phyloP scores from a whole-genome alignment of 169 alveolate species.

The Cyclospora cayetanensis region DNA sequence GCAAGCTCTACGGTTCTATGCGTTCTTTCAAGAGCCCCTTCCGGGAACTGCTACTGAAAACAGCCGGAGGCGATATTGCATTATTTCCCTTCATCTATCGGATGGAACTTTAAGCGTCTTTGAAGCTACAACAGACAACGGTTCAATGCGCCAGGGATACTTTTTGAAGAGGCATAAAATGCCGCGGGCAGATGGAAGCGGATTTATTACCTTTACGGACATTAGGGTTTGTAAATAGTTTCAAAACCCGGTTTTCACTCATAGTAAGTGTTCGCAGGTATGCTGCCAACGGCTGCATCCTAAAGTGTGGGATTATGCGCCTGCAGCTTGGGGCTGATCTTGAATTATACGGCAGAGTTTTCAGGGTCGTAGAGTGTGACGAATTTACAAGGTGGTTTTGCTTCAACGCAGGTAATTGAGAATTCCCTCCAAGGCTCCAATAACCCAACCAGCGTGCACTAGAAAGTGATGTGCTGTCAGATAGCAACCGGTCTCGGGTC shows the following conservation, averaged over 20 bases:
- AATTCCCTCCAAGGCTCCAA: no score
- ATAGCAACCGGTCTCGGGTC: no score
- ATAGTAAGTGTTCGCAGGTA: not conserved
- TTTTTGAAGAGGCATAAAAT: constrained; percentile 85
- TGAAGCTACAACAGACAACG: constrained; percentile 86
- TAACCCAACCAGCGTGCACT: no score
- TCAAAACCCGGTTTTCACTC: not conserved
- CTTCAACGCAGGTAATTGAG: constrained; percentile 65
- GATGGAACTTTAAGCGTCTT: constrained; percentile 89
- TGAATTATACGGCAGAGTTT: constrained; percentile 85
- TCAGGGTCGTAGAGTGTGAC: constrained; percentile 87
- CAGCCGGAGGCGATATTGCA: constrained; percentile 86
- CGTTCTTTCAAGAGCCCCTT: constrained; percentile 89
- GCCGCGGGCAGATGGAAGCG: constrained; percentile 80
- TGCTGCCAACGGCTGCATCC: not conserved
- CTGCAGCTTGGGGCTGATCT: constrained; percentile 78
- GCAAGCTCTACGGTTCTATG: constrained; percentile 85
- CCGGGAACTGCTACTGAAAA: constrained; percentile 87
- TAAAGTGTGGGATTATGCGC: not conserved
- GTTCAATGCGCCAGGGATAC: constrained; percentile 89
- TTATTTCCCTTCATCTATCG: constrained; percentile 84
- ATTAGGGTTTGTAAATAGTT: constrained; percentile 72
- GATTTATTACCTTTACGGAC: constrained; percentile 83
- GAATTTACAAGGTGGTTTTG: constrained; percentile 87
- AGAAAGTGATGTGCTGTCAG: no score